Conservation (phyloP, 78 protist genomes). For the Chrysochromulina tobinii region DNA sequence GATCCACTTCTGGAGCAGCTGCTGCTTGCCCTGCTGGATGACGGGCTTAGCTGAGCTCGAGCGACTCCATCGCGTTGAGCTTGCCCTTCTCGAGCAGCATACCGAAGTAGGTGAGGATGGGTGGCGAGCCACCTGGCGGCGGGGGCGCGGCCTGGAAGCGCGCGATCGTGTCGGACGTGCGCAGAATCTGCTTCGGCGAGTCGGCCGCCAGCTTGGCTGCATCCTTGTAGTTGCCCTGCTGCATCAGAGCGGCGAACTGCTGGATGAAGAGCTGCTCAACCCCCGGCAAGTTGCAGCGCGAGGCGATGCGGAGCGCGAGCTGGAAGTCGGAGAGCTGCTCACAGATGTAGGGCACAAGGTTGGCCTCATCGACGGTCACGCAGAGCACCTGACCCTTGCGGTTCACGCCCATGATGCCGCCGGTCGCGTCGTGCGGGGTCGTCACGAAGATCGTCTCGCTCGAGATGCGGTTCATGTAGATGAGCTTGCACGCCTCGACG, state of each 20-base stretch:
- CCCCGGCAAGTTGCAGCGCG: conserved; percentile 89
- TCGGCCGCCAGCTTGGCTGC: conserved; percentile 93
- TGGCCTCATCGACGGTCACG: conserved; percentile 83
- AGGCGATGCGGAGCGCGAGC: conserved; percentile 89
- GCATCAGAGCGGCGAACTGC: conserved; percentile 84
- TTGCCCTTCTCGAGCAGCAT: conserved; percentile 87
- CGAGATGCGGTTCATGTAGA: conserved; percentile 85
- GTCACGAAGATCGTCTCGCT: conserved; percentile 90
- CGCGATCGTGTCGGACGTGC: conserved; percentile 90
- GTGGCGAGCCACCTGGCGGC: conserved; percentile 49
- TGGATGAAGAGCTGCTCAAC: conserved; percentile 86
- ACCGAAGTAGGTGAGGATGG: conserved; percentile 93
- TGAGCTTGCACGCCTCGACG: conserved; percentile 80
- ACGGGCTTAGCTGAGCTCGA: conserved; percentile 95
- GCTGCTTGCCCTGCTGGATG: conserved; percentile 79
- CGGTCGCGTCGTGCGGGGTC: conserved; percentile 62
- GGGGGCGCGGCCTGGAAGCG: conserved; percentile 75
- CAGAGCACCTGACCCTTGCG: conserved; percentile 79
- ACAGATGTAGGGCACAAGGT: conserved; percentile 86
- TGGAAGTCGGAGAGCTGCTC: conserved; percentile 71
- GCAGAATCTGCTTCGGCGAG: conserved; percentile 78
- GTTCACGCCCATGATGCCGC: conserved; percentile 92
- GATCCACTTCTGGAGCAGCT: conserved; percentile 90
- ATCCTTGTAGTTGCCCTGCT: conserved; percentile 65
- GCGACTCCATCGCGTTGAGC: conserved; percentile 89